Evolutionary conservation across 2,329 filamentous ascomycete genomes (phyloP).

Genomic region (Aspergillus flavus): DNA sequence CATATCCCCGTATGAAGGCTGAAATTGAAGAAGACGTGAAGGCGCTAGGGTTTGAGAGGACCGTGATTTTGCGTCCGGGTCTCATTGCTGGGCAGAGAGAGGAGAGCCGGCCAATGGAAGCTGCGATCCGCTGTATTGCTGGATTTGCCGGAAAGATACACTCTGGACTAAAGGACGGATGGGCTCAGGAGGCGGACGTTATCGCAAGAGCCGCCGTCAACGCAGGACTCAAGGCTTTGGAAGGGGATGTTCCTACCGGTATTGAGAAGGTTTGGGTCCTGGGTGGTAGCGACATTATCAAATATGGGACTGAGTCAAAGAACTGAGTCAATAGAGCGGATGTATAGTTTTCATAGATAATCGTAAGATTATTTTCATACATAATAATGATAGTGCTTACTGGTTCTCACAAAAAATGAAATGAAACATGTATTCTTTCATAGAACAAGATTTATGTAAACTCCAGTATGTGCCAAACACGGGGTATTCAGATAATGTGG

Average conservation of each 20-base stretch:
- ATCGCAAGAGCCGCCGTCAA: slow-evolving; percentile 57
- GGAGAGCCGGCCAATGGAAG: slow-evolving; percentile 62
- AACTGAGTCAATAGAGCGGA: background rate
- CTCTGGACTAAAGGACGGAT: slow-evolving; percentile 60
- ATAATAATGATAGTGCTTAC: background rate
- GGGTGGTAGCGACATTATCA: slow-evolving; percentile 41
- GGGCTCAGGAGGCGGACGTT: slow-evolving; percentile 73
- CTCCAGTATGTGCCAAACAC: background rate
- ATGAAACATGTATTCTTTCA: background rate
- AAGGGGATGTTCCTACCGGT: slow-evolving; percentile 41
- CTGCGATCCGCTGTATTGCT: slow-evolving; percentile 58
- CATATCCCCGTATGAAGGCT: slow-evolving; percentile 75
- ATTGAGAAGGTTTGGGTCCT: slow-evolving; percentile 46
- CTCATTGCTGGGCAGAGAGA: slow-evolving; percentile 73
- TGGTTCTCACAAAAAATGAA: background rate
- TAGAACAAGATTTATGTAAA: background rate
- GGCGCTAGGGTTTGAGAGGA: slow-evolving; percentile 73
- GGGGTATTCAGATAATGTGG: background rate
- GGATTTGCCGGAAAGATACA: slow-evolving; percentile 57
- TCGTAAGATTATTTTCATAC: background rate
- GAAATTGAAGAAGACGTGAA: slow-evolving; percentile 80
- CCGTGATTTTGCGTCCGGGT: slow-evolving; percentile 73
- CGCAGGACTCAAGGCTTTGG: slow-evolving; percentile 42
- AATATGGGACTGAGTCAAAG: slow-evolving; percentile 24
- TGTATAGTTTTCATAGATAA: background rate